These are phyloP conservation scores for Talaromyces atroroseus DNA, from an alignment of 2,329 filamentous ascomycete species.

Conservation along the genomic window DNA sequence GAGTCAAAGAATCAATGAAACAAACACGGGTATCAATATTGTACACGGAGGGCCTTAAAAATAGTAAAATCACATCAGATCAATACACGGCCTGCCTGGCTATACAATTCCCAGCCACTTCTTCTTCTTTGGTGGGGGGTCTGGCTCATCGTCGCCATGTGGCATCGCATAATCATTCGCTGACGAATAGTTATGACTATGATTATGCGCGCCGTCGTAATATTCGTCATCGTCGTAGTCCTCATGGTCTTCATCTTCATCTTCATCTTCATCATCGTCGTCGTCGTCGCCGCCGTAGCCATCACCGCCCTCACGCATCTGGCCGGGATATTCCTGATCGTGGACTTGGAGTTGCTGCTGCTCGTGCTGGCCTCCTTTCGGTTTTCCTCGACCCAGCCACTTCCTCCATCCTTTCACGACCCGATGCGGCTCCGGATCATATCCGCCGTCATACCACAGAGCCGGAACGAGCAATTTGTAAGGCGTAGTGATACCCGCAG, in stretches of 20 bases:
- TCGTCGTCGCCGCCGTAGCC: background rate
- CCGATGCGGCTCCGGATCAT: slow-evolving; percentile 31
- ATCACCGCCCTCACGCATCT: background rate
- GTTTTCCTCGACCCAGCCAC: slow-evolving; percentile 29
- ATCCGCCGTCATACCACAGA: slow-evolving; percentile 49
- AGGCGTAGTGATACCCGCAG: slow-evolving; percentile 77
- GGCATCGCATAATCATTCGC: background rate
- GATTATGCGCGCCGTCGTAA: slow-evolving; percentile 11
- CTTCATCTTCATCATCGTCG: slow-evolving; percentile 12
- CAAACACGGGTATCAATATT: slow-evolving; percentile 6
- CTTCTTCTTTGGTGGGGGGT: slow-evolving; percentile 20
- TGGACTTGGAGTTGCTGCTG: background rate
- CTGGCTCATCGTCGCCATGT: slow-evolving; percentile 11
- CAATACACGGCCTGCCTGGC: background rate
- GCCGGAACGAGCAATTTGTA: slow-evolving; percentile 83
- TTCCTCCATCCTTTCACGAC: slow-evolving; percentile 37
- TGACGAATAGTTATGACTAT: background rate
- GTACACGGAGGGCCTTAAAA: background rate
- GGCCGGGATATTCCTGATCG: background rate
- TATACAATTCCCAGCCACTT: slow-evolving; percentile 27
- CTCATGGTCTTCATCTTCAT: slow-evolving; percentile 16
- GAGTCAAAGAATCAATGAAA: background rate
- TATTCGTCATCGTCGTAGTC: slow-evolving; percentile 16
- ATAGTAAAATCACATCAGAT: background rate
- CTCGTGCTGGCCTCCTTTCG: slow-evolving; percentile 15